A percentile compares a stretch with the other conserved stretches of the same genome.
These are phyloP conservation scores for Daedalea quercina DNA, from an alignment of 768 basidiomycete species.

Conservation along the genomic window DNA sequence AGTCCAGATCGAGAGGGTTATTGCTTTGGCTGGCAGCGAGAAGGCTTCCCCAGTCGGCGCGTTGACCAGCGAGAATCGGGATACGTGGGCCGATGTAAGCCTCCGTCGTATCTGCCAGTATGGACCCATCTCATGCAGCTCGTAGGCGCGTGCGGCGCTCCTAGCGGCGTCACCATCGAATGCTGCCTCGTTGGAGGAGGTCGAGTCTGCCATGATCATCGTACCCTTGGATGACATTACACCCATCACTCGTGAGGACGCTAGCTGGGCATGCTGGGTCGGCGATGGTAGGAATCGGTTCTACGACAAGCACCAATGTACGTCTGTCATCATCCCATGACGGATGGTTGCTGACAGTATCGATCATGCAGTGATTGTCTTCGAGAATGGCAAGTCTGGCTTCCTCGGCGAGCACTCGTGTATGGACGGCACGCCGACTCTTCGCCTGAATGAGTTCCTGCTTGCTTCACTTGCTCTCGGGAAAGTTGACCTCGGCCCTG, in stretches of 20 bases:
- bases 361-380: slow-evolving; percentile 69
- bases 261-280: slow-evolving; percentile 80
- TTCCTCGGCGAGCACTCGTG: slow-evolving; percentile 88
- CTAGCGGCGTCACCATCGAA: slow-evolving; percentile 62
- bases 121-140: neutral
- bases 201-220: slow-evolving; percentile 87
- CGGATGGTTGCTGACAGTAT: neutral
- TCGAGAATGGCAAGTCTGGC: slow-evolving; percentile 89
- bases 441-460: slow-evolving; percentile 92
- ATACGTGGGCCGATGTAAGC: slow-evolving; percentile 78
- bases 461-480: slow-evolving; percentile 65
- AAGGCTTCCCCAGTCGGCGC: slow-evolving; percentile 55
- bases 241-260: slow-evolving; percentile 76
- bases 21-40: slow-evolving; percentile 49
- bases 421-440: slow-evolving; percentile 92
- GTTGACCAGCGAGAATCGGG: slow-evolving; percentile 84
- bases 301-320: slow-evolving; percentile 95
- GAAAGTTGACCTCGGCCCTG: slow-evolving; percentile 71
- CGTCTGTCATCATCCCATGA: slow-evolving; percentile 17
- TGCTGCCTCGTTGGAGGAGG: slow-evolving; percentile 57
- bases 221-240: slow-evolving; percentile 79
- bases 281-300: slow-evolving; percentile 89
- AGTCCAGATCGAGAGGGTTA: slow-evolving; percentile 66
- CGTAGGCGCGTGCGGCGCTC: slow-evolving; percentile 52
- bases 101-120: neutral